phyloP scores from a whole-genome alignment of 2,329 filamentous ascomycete genomes.

The Ophidiomyces ophidiicola region DNA sequence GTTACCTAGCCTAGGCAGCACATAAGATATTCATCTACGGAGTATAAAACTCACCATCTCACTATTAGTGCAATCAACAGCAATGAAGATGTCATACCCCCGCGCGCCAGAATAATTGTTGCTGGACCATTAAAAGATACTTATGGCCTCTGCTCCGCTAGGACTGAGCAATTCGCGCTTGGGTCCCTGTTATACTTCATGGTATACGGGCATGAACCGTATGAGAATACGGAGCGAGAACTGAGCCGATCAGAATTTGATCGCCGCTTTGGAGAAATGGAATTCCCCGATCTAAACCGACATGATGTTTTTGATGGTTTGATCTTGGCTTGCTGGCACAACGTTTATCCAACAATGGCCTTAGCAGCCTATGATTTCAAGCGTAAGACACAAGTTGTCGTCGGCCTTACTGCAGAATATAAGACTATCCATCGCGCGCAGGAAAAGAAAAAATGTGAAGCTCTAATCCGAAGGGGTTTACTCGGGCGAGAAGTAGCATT shows the following conservation, averaged over 20 bases:
- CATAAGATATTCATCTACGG: no score
- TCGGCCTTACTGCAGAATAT: constrained; percentile 10
- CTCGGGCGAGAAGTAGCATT: constrained; percentile 11
- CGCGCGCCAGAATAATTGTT: constrained; percentile 13
- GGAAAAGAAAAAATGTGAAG: constrained; percentile 10
- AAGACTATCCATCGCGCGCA: constrained; percentile 7
- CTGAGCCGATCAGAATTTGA: constrained; percentile 4
- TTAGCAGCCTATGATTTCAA: constrained; percentile 17
- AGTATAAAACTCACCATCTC: constrained; percentile 13
- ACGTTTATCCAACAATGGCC: constrained; percentile 19
- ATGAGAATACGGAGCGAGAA: constrained; percentile 10
- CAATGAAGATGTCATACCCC: constrained; percentile 13
- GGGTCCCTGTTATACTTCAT: constrained; percentile 18
- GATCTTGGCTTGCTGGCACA: constrained; percentile 16
- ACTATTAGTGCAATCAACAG: constrained; percentile 13
- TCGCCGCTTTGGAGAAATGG: constrained; percentile 15
- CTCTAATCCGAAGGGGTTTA: constrained; percentile 9
- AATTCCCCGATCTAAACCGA: constrained; percentile 16
- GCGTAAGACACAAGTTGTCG: constrained; percentile 15
- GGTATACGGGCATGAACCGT: constrained; percentile 17
- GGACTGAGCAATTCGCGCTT: constrained; percentile 18
- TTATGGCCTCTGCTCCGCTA: constrained; percentile 17
- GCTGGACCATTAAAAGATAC: constrained; percentile 15
- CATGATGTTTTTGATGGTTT: constrained; percentile 16
- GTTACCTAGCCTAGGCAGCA: no score